phyloP scores from a whole-genome alignment of 2,329 filamentous ascomycete genomes.

The Neopestalotiopsis rosae region DNA sequence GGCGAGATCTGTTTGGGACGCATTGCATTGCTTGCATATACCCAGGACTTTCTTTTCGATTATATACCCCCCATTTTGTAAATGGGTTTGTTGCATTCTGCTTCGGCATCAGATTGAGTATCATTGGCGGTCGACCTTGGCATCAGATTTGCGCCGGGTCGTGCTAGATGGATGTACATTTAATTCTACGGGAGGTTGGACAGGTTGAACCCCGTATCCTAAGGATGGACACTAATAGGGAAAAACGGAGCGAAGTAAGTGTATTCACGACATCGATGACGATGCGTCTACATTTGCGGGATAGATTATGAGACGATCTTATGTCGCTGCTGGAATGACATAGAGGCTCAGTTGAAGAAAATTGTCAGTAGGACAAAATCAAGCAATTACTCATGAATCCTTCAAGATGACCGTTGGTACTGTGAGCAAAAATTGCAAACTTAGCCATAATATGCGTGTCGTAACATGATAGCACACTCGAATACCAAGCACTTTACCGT shows the following conservation, averaged over 20 bases:
- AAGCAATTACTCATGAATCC: too few species aligned
- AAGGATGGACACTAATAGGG: neutral
- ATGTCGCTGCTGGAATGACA: too few species aligned
- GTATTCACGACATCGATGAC: too few species aligned
- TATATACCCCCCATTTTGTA: slow-evolving; percentile 12
- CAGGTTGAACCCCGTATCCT: neutral
- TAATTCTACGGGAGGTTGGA: neutral
- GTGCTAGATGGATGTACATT: neutral
- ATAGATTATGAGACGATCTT: too few species aligned
- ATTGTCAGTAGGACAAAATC: too few species aligned
- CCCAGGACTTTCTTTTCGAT: slow-evolving; percentile 15
- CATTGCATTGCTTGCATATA: slow-evolving; percentile 15
- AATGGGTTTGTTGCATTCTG: slow-evolving; percentile 11
- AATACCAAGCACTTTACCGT: too few species aligned
- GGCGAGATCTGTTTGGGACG: neutral
- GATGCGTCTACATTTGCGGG: too few species aligned
- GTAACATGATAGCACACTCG: too few species aligned
- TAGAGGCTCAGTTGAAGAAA: too few species aligned
- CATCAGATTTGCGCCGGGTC: neutral
- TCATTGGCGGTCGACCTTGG: neutral
- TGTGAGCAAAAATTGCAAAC: too few species aligned
- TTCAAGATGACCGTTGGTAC: too few species aligned
- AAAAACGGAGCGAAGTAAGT: neutral
- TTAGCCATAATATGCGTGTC: too few species aligned
- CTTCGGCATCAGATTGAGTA: neutral